Evolutionary conservation across 768 basidiomycete genomes (phyloP), one percentile per base, ranked within the genome.

Genomic region (Hygrophoropsis aurantiaca): DNA sequence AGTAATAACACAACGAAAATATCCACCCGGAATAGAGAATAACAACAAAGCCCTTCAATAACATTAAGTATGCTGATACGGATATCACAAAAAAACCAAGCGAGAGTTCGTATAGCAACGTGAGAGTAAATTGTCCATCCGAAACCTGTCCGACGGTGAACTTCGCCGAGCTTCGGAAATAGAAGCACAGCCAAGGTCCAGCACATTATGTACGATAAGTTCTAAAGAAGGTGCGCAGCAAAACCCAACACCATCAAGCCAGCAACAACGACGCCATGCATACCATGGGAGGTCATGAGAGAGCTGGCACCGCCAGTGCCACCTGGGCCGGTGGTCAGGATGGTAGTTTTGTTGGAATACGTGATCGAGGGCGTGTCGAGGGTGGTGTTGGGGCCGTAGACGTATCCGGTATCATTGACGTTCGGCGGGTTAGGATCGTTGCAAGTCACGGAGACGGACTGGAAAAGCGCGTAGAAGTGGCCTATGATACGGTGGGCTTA

Each of bases 381-480:
- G 6, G 82, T 73, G 6, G 73, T 56, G 62, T 87, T 86, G 35
- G 72, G 20, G 49, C 73, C 74, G 55, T 88, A 89, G 8, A 81
- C 71, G 60, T 89, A 88, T 10, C 82, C 82, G 1, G 81, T 81
- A 7, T 78, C 70, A 56, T 77, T 74, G 20, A 75, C 51, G 11
- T 66, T 62, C 1, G 74, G 66, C 5, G 71, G 44, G 2, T 57
- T 44, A 4, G 79, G 66, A 55, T 85, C 82, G 5, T 75, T 69
- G 64, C 89, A 90, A 51, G 79, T 73, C 58, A 91, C 69, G 18
- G 78, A 70, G 43, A 90, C 74, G 4, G 80, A 81, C 54, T 80
- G 67, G 52, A 85, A 71, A 51, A 80, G 69, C 6, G 81, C 77
- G 54, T 84, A 85, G 64, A 87, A 90, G 61, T 90, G 83, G 37